Evolutionary conservation across 2,329 filamentous ascomycete species (phyloP).

Genomic region (Calonectria pauciramosa): DNA sequence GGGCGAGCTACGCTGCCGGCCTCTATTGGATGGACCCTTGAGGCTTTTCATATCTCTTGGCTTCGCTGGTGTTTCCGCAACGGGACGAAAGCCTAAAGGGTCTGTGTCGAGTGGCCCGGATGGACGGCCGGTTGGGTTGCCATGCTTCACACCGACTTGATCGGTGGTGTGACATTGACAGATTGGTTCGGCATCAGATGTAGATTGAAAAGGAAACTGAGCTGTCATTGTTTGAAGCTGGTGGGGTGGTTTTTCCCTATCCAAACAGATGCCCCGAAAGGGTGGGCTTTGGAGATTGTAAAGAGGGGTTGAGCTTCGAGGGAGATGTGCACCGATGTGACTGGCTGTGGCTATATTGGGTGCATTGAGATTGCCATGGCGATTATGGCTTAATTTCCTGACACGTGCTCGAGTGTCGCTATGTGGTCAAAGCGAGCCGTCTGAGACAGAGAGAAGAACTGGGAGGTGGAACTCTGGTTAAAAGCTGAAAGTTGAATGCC

Average conservation of each 20-base stretch:
- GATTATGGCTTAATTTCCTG: neutral
- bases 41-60: neutral
- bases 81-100: neutral
- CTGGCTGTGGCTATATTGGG: neutral
- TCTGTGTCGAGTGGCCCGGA: neutral
- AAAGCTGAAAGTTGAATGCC: neutral
- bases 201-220: neutral
- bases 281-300: neutral
- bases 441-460: neutral
- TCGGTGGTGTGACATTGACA: neutral
- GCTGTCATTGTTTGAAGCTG: neutral
- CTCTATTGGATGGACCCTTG: neutral
- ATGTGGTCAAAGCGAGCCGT: neutral
- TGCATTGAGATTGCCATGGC: neutral
- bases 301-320: neutral
- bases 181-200: neutral
- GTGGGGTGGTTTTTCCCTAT: neutral
- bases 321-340: neutral
- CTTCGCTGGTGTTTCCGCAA: conserved; percentile 3
- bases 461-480: neutral
- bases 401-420: neutral
- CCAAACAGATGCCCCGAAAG: neutral
- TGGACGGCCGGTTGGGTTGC: neutral
- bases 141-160: neutral
- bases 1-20: neutral